Percentiles rank a stretch among this genome's conserved stretches.
Evolutionary conservation across 257 asterid species (phyloP).

Genomic region (Penstemon eatonii): DNA sequence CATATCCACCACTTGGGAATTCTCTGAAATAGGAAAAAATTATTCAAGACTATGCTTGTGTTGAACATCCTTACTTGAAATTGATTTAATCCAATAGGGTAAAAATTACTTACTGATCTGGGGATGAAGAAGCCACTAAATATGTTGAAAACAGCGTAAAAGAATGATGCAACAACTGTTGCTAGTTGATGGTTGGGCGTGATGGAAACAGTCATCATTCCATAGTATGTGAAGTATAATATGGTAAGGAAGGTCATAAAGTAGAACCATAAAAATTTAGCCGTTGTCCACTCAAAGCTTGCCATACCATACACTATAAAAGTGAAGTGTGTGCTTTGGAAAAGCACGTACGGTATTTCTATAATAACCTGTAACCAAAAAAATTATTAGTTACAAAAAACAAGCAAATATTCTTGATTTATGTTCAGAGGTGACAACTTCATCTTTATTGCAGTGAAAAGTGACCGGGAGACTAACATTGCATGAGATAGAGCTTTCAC

Average conservation of each 20-base stretch:
- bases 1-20: slow-evolving; percentile 88
- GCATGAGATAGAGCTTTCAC: neutral
- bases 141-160: slow-evolving; percentile 66
- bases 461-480: neutral
- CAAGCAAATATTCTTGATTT: too few species aligned
- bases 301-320: slow-evolving; percentile 70
- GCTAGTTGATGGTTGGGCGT: slow-evolving; percentile 82
- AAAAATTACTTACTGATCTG: slow-evolving; percentile 53
- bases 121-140: slow-evolving; percentile 81
- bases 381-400: neutral
- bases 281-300: slow-evolving; percentile 66
- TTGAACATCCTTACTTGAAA: neutral
- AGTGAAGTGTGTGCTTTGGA: slow-evolving; percentile 59
- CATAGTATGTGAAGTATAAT: slow-evolving; percentile 78
- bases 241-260: slow-evolving; percentile 47
- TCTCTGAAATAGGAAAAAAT: slow-evolving; percentile 40
- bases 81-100: neutral
- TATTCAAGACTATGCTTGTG: neutral
- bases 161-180: slow-evolving; percentile 64
- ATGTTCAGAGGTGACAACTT: too few species aligned
- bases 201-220: slow-evolving; percentile 79
- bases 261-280: slow-evolving; percentile 50
- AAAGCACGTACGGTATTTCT: slow-evolving; percentile 23
- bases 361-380: slow-evolving; percentile 34
- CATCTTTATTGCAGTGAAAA: too few species aligned